phyloP scores from a whole-genome alignment of 2,329 filamentous ascomycete genomes.

The Conoideocrella luteorostrata region DNA sequence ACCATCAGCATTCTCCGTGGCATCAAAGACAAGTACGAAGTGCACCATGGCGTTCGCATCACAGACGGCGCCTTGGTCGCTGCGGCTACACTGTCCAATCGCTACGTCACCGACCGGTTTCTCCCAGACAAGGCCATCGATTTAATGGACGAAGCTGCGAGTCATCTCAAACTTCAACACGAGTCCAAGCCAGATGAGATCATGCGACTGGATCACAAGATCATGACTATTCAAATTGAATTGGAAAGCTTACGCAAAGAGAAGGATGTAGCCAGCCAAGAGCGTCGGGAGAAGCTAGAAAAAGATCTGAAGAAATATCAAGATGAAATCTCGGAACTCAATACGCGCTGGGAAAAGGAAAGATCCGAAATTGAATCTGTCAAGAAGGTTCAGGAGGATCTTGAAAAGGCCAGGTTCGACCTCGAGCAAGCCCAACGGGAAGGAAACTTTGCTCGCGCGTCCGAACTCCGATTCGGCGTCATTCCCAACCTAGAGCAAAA shows the following conservation, averaged over 20 bases:
- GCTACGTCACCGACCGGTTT: constrained; percentile 94
- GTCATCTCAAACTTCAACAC: constrained; percentile 82
- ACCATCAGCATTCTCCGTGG: constrained; percentile 93
- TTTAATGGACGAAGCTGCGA: constrained; percentile 91
- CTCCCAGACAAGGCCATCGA: constrained; percentile 97
- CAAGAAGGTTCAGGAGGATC: constrained; percentile 80
- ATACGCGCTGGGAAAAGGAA: constrained; percentile 84
- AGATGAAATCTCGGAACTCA: constrained; percentile 68
- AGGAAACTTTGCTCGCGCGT: constrained; percentile 85
- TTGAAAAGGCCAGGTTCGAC: constrained; percentile 79
- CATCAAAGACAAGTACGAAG: constrained; percentile 96
- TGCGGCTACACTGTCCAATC: constrained; percentile 85
- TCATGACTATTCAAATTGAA: constrained; percentile 97
- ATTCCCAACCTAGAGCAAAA: constrained; percentile 78
- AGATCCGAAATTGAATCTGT: constrained; percentile 77
- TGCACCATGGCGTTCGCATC: constrained; percentile 93
- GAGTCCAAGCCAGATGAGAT: constrained; percentile 96
- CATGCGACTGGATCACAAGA: constrained; percentile 83
- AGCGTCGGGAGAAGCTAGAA: constrained; percentile 82
- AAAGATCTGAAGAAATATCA: constrained; percentile 68
- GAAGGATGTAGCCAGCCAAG: constrained; percentile 80
- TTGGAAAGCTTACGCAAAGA: constrained; percentile 92
- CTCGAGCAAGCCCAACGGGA: constrained; percentile 81
- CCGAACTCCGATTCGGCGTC: constrained; percentile 79
- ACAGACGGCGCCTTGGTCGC: constrained; percentile 88